These are phyloP conservation scores for Coffea canephora DNA, from an alignment of 257 asterid species.

Conservation along the genomic window DNA sequence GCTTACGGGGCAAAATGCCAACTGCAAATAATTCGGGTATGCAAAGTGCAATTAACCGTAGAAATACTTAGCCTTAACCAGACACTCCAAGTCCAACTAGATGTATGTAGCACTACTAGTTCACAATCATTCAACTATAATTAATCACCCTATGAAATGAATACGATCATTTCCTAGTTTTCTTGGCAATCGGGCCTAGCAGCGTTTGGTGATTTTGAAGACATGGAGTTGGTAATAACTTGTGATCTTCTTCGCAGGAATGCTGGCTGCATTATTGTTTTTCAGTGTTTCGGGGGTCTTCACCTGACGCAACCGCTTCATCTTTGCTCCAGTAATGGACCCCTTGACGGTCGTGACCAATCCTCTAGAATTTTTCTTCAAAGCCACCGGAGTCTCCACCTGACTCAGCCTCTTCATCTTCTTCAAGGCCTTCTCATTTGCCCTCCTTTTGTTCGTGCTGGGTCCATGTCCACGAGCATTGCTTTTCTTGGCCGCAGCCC, in stretches of 20 bases:
- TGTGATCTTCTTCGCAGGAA: too few relatives aligned
- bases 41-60: too few relatives aligned
- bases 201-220: not conserved
- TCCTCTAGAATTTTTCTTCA: conserved; percentile 32
- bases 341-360: conserved; percentile 11
- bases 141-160: too few relatives aligned
- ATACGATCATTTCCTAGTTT: not conserved
- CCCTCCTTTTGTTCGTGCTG: conserved; percentile 9
- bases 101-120: too few relatives aligned
- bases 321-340: conserved; percentile 14
- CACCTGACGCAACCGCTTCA: conserved; percentile 21
- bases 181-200: not conserved
- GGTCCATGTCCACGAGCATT: not conserved
- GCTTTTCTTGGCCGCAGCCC: too few relatives aligned
- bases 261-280: not conserved
- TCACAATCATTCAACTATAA: too few relatives aligned
- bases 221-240: not conserved
- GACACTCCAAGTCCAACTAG: too few relatives aligned
- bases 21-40: too few relatives aligned
- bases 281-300: conserved; percentile 19
- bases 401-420: conserved; percentile 54
- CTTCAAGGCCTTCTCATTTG: conserved; percentile 26
- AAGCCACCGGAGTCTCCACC: conserved; percentile 50
- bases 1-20: too few relatives aligned
- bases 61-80: too few relatives aligned